Percentiles rank a stretch among this genome's conserved stretches.
Evolutionary conservation across 306 rosid species (phyloP).

Genomic region (Carpinus viminea): DNA sequence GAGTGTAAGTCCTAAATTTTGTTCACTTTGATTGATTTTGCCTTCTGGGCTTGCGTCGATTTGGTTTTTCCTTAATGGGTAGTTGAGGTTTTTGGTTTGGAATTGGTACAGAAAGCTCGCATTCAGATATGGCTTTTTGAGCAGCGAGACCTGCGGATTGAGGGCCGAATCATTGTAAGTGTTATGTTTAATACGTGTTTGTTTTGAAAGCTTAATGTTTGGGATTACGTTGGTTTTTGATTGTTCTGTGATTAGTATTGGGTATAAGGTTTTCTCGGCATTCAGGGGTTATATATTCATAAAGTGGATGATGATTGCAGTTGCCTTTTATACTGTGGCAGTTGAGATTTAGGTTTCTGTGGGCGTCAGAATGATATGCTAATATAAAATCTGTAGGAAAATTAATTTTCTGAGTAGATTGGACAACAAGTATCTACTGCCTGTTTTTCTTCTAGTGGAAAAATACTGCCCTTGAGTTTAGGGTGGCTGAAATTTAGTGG

Average conservation of each 20-base stretch:
- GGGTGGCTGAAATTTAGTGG: not conserved
- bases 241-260: not conserved
- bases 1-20: slow-evolving; percentile 49
- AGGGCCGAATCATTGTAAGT: slow-evolving; percentile 83
- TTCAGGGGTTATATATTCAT: no score
- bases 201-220: not conserved
- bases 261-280: not conserved
- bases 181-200: not conserved
- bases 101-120: slow-evolving; percentile 66
- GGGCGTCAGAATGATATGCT: not conserved
- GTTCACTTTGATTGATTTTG: not conserved
- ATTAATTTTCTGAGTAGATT: not conserved
- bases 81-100: not conserved
- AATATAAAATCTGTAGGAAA: not conserved
- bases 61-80: not conserved
- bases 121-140: slow-evolving; percentile 89
- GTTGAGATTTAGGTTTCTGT: not conserved
- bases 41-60: not conserved
- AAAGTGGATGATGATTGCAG: not conserved
- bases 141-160: slow-evolving; percentile 81
- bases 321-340: not conserved
- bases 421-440: not conserved
- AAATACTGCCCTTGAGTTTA: not conserved
- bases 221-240: not conserved
- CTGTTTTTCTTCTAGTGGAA: not conserved